A percentile compares a stretch with the other conserved stretches of the same genome.
phyloP scores from a whole-genome alignment of 495 filamentous ascomycete genomes.

The Annulohypoxylon nitens region DNA sequence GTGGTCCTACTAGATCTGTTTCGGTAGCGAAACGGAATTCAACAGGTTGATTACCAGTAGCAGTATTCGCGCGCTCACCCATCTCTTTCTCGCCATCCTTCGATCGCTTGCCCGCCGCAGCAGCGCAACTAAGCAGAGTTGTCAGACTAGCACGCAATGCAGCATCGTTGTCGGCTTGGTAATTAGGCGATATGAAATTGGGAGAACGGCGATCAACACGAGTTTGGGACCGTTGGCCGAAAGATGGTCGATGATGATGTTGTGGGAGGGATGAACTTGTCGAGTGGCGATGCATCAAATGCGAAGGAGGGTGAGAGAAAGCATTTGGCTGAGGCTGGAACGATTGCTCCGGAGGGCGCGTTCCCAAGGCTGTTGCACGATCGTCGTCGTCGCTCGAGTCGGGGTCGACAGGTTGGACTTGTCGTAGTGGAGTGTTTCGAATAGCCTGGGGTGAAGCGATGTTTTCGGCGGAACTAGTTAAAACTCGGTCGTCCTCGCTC shows the following conservation, averaged over 20 bases:
- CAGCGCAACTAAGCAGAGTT: constrained; percentile 93
- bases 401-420: constrained; percentile 59
- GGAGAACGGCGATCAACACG: constrained; percentile 63
- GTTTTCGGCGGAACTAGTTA: constrained; percentile 88
- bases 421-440: constrained; percentile 42
- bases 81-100: constrained; percentile 65
- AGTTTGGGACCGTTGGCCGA: constrained; percentile 55
- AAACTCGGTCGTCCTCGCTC: constrained; percentile 83
- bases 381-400: constrained; percentile 82
- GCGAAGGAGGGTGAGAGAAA: constrained; percentile 84
- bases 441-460: constrained; percentile 56
- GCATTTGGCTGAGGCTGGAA: constrained; percentile 92
- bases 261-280: constrained; percentile 60
- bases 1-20: constrained; percentile 72
- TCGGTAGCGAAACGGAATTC: constrained; percentile 79
- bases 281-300: constrained; percentile 65
- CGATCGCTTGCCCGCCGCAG: constrained; percentile 83
- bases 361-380: constrained; percentile 82
- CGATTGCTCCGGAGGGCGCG: constrained; percentile 61
- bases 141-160: constrained; percentile 92
- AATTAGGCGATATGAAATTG: constrained; percentile 78
- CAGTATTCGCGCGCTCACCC: constrained; percentile 42
- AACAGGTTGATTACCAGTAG: constrained; percentile 64
- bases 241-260: constrained; percentile 57
- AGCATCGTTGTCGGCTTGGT: constrained; percentile 90